Conservation (phyloP, 2,329 filamentous ascomycete species). For the Paracamarosporium sp. region DNA sequence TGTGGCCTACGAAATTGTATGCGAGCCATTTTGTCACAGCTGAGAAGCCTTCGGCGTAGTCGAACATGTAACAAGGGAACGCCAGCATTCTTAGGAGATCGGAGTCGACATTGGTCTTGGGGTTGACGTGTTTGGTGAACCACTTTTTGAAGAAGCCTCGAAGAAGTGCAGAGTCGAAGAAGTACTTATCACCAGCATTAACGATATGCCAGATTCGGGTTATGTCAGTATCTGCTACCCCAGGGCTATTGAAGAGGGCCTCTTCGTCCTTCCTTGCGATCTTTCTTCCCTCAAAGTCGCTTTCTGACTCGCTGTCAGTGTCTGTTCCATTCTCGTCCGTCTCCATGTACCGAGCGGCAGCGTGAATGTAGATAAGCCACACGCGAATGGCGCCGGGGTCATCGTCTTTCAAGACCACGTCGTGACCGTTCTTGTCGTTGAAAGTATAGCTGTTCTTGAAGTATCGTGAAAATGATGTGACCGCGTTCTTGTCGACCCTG, state of each 20-base stretch:
- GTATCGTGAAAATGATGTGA: slow-evolving; percentile 3
- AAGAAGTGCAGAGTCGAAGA: slow-evolving; percentile 4
- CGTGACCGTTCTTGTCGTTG: slow-evolving; percentile 2
- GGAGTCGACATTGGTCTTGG: not conserved
- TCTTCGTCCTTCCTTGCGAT: not conserved
- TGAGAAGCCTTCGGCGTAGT: slow-evolving; percentile 33
- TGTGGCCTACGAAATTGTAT: slow-evolving; percentile 34
- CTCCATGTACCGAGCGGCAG: not conserved
- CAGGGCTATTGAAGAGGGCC: not conserved
- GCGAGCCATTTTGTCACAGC: slow-evolving; percentile 36
- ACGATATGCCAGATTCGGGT: slow-evolving; percentile 13
- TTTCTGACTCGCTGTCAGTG: no score
- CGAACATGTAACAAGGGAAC: slow-evolving; percentile 36
- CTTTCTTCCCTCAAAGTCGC: not conserved
- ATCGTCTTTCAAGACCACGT: slow-evolving; percentile 6
- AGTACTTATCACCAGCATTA: slow-evolving; percentile 13
- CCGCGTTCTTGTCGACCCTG: not conserved
- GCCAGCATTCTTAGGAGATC: slow-evolving; percentile 19
- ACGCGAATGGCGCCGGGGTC: slow-evolving; percentile 5
- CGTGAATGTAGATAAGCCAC: slow-evolving; percentile 11
- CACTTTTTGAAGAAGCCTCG: slow-evolving; percentile 7
- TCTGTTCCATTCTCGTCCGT: not conserved
- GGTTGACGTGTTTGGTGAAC: slow-evolving; percentile 5
- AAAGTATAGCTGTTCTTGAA: slow-evolving; percentile 5
- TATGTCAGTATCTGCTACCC: not conserved